These are phyloP conservation scores for Blepharisma japonicum DNA, from an alignment of 73 alveolate species.

Conservation along the genomic window DNA sequence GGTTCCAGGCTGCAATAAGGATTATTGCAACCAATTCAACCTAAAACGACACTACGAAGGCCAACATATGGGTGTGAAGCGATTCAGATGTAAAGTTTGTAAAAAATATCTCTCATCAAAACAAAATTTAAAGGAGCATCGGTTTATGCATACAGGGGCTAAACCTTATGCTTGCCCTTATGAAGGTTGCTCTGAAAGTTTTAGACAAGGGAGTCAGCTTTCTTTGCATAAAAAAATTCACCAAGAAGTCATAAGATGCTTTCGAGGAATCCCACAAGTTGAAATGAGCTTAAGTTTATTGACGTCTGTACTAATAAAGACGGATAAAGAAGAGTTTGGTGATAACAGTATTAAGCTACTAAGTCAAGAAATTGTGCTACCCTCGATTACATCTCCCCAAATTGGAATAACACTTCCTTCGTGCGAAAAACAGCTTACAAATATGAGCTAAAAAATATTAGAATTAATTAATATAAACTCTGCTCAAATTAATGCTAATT, in stretches of 20 bases:
- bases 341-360: too few species aligned
- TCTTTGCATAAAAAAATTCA: conserved; percentile 59
- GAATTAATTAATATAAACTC: too few species aligned
- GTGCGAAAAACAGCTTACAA: too few species aligned
- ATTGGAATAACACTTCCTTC: too few species aligned
- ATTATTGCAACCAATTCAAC: conserved; percentile 46
- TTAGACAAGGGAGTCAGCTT: conserved; percentile 54
- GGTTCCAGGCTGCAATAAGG: conserved; percentile 43
- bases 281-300: too few species aligned
- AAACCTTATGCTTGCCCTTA: conserved; percentile 56
- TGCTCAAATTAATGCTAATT: too few species aligned
- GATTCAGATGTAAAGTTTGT: conserved; percentile 40
- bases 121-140: conserved; percentile 54
- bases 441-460: too few species aligned
- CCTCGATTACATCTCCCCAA: too few species aligned
- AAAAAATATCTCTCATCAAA: conserved; percentile 43
- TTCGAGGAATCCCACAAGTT: background rate
- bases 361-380: too few species aligned
- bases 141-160: conserved; percentile 42
- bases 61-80: conserved; percentile 41
- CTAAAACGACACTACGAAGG: conserved; percentile 49
- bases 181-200: conserved; percentile 40
- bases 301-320: too few species aligned
- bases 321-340: too few species aligned
- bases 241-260: background rate